Conservation (phyloP, 352 stramenopile genomes). For the Phytophthora agathidicida region DNA sequence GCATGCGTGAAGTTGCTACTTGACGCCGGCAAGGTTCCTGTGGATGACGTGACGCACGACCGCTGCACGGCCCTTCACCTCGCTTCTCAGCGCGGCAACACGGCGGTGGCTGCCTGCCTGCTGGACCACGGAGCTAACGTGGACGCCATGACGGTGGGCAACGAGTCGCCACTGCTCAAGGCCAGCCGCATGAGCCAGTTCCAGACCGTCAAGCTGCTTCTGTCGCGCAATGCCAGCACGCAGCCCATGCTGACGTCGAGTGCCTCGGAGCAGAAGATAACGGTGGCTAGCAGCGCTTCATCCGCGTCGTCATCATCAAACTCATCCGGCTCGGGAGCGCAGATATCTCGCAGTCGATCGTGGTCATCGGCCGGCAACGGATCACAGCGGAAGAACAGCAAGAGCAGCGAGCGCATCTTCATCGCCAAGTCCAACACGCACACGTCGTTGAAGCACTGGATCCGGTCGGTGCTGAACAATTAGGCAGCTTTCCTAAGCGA, state of each 20-base stretch:
- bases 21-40: constrained; percentile 41
- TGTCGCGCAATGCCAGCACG: constrained; percentile 53
- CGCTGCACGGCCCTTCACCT: constrained; percentile 78
- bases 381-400: constrained; percentile 36
- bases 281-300: constrained; percentile 19
- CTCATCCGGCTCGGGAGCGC: constrained; percentile 9
- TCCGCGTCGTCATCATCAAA: constrained; percentile 31
- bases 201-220: constrained; percentile 75
- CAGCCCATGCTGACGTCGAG: constrained; percentile 27
- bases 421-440: constrained; percentile 76
- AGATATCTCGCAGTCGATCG: constrained; percentile 36
- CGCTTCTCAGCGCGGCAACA: constrained; percentile 81
- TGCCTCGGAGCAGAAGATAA: constrained; percentile 33
- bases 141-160: constrained; percentile 60
- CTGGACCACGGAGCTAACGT: constrained; percentile 74
- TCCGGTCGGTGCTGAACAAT: constrained; percentile 70
- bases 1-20: constrained; percentile 72
- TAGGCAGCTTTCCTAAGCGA: constrained; percentile 21
- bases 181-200: constrained; percentile 84
- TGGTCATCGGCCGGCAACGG: constrained; percentile 29
- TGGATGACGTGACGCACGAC: constrained; percentile 67
- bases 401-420: constrained; percentile 51
- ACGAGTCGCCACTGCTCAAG: constrained; percentile 81
- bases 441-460: constrained; percentile 72
- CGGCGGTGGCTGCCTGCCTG: constrained; percentile 63